Percentiles rank a stretch among this genome's conserved stretches.
Evolutionary conservation across 768 basidiomycete genomes (phyloP).

Genomic region (Pleurotus sapidus): DNA sequence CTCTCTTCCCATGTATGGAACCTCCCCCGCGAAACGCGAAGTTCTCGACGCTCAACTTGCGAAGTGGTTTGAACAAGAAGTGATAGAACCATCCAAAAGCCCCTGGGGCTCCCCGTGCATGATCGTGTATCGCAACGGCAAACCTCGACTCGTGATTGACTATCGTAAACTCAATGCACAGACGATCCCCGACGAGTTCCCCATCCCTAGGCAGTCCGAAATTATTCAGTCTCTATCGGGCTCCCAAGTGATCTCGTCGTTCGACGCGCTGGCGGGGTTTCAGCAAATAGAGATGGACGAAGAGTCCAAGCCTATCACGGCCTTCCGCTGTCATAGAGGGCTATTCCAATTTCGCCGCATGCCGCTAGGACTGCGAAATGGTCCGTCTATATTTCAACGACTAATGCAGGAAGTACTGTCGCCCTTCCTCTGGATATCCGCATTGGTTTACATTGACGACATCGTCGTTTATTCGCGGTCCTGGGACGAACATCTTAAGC

Average conservation of each 20-base stretch:
- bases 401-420: background rate
- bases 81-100: constrained; percentile 37
- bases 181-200: constrained; percentile 18
- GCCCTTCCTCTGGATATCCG: background rate
- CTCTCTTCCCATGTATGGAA: constrained; percentile 19
- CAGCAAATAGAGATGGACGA: constrained; percentile 30
- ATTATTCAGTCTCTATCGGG: constrained; percentile 27
- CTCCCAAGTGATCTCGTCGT: constrained; percentile 24
- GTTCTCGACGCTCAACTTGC: constrained; percentile 27
- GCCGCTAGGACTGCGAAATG: background rate
- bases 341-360: background rate
- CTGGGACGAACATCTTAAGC: background rate
- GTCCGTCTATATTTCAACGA: background rate
- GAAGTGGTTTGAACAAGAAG: constrained; percentile 27
- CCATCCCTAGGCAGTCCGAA: constrained; percentile 19
- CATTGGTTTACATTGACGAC: background rate
- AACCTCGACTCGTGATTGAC: constrained; percentile 33
- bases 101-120: constrained; percentile 31
- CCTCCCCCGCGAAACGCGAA: constrained; percentile 24
- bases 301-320: constrained; percentile 28
- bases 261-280: constrained; percentile 37
- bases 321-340: constrained; percentile 31
- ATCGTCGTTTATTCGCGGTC: background rate
- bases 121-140: constrained; percentile 33
- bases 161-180: constrained; percentile 1